Conservation (phyloP, 768 basidiomycete species). For the Tephrocybe sp. region DNA sequence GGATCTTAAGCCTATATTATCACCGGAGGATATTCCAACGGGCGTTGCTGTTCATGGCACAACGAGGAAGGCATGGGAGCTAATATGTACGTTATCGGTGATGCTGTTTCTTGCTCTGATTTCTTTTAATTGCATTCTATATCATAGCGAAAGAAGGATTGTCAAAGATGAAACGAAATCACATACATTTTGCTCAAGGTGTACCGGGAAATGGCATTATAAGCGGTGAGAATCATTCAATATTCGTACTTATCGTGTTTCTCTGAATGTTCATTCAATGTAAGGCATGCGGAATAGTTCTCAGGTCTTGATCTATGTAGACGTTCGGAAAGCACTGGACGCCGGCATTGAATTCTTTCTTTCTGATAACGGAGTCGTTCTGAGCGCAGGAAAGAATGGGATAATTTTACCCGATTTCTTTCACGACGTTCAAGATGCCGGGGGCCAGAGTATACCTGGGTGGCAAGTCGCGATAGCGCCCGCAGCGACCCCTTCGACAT, state of each 20-base stretch:
- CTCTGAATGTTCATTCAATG: background rate
- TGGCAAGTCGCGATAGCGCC: background rate
- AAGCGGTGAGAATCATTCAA: slow-evolving; percentile 54
- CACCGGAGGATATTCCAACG: slow-evolving; percentile 61
- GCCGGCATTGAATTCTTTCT: slow-evolving; percentile 72
- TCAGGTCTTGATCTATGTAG: slow-evolving; percentile 78
- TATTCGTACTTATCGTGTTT: background rate
- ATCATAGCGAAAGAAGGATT: slow-evolving; percentile 62
- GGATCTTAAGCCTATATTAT: slow-evolving; percentile 57
- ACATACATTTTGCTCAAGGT: slow-evolving; percentile 90
- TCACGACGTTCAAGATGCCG: slow-evolving; percentile 16
- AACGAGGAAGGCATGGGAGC: slow-evolving; percentile 61
- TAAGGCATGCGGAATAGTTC: slow-evolving; percentile 81
- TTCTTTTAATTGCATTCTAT: background rate
- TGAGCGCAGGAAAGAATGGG: slow-evolving; percentile 71
- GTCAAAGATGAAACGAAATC: slow-evolving; percentile 84
- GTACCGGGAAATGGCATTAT: slow-evolving; percentile 61
- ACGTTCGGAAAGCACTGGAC: slow-evolving; percentile 66
- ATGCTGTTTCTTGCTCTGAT: background rate
- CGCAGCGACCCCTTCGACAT: too few species aligned
- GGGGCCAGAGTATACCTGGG: background rate
- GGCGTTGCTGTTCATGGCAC: slow-evolving; percentile 84
- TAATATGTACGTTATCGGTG: slow-evolving; percentile 49
- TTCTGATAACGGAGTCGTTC: slow-evolving; percentile 85
- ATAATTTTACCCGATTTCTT: slow-evolving; percentile 72